Evolutionary conservation across 1,284 basidiomycete species (phyloP).

Genomic region (Quambalaria eucalypti): DNA sequence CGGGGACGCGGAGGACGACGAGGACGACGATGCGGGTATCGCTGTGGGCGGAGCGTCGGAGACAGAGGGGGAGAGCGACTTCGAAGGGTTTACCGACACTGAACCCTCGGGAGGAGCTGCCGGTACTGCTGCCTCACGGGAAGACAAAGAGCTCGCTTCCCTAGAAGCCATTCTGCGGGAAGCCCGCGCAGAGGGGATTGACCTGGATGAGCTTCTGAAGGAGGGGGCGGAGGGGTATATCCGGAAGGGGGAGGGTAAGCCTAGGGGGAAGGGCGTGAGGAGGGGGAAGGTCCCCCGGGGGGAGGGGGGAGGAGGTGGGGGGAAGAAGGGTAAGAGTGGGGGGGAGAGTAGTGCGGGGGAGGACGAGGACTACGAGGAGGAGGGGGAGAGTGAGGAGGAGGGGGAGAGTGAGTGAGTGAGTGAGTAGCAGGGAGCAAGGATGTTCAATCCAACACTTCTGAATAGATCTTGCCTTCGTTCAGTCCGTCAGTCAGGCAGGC

Average conservation of each 20-base stretch:
- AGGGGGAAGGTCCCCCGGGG: conserved; percentile 16
- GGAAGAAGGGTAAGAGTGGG: neutral
- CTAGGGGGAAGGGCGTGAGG: conserved; percentile 1
- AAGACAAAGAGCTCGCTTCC: conserved; percentile 11
- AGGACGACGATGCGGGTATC: conserved; percentile 4
- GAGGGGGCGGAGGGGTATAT: neutral
- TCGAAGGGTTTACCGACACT: neutral
- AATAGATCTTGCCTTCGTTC: too few species aligned
- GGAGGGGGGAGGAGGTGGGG: too few species aligned
- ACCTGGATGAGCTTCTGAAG: conserved; percentile 5
- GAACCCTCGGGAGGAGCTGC: conserved; percentile 3
- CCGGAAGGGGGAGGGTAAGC: conserved; percentile 7
- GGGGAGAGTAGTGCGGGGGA: neutral
- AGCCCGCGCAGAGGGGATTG: conserved; percentile 10
- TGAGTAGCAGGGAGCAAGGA: conserved; percentile 14
- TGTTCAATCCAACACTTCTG: too few species aligned
- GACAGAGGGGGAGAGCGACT: neutral
- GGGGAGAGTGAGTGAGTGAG: conserved; percentile 15
- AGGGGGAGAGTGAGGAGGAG: conserved; percentile 4
- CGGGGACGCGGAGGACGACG: conserved; percentile 4
- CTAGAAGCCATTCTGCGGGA: conserved; percentile 13
- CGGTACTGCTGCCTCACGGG: conserved; percentile 1
- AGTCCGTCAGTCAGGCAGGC: too few species aligned
- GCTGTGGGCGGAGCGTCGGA: neutral
- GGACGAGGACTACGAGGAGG: conserved; percentile 5